Base-by-base conservation (phyloP, 768 basidiomycete species). In the Pisolithus microcarpus region DNA sequence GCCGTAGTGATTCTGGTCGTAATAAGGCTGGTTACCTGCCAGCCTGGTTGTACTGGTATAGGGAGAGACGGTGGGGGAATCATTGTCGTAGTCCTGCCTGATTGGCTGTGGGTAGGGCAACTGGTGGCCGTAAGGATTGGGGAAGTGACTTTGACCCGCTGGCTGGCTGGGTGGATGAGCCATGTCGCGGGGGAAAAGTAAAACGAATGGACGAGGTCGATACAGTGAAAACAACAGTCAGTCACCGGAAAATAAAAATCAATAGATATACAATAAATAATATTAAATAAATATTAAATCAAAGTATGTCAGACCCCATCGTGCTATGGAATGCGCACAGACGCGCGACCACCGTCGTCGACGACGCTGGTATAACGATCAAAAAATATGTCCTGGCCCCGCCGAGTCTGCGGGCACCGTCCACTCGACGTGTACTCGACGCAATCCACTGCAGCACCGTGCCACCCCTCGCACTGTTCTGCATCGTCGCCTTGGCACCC, bases 31-130 rank as follows among this genome's bases (percentile, higher is more conserved):
- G 43, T 71, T 73, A 52, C 71, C 70, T 31, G 79, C 78, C 48
- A 82, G 73, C 57, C 79, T 72, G 38, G 80, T 75, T 0, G 78
- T 77, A 61, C 79, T 79, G n/a, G 74, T 73, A 64, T 80, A 82
- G 52, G 76, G 79, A 61, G 82, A 80, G 38, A 72, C 66, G 48
- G 68, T 59, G 55, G 80, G 78, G 5, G 75, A 76, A 58, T 81
- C 78, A 51, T 60, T 71, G 57, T 72, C 72, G 58, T 74, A 73
- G 52, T 70, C 66, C 43, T 68, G 69, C 46, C 68, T 58, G 19
- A 69, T 68, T 46, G 64, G 58, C 30, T 65, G 68, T 53, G 60
- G 61, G 28, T 58, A 56, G 16, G 55, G 58, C 42, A 50, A 52
- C 38, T 57, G 58, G 31, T 61, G 54, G 30, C 46, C 46, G 44